phyloP scores from a whole-genome alignment of 495 filamentous ascomycete genomes.

The Penicilliopsis zonata region DNA sequence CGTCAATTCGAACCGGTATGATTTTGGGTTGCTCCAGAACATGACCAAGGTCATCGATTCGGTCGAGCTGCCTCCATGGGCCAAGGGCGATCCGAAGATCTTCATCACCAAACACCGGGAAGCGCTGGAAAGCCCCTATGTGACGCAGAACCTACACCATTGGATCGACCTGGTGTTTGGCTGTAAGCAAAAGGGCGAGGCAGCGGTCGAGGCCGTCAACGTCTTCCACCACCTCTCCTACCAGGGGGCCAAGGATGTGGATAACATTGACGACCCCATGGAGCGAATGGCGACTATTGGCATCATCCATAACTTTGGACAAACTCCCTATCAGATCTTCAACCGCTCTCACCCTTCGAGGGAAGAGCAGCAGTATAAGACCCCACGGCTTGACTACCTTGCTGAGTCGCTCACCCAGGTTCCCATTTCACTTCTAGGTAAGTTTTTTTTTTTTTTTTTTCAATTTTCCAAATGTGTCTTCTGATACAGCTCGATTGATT shows the following conservation, averaged over 20 bases:
- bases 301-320: constrained; percentile 97
- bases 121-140: constrained; percentile 87
- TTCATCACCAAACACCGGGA: constrained; percentile 92
- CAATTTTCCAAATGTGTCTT: too few relatives aligned
- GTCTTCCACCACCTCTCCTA: constrained; percentile 95
- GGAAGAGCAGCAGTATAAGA: constrained; percentile 49
- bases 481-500: constrained; percentile 2
- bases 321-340: constrained; percentile 93
- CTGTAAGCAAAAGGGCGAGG: constrained; percentile 87
- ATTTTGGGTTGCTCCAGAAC: constrained; percentile 81
- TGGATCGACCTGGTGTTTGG: constrained; percentile 98
- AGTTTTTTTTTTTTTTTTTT: too few relatives aligned
- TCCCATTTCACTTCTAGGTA: constrained; percentile 65
- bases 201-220: constrained; percentile 81
- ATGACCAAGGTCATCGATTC: constrained; percentile 66
- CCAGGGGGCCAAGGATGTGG: constrained; percentile 83
- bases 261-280: constrained; percentile 77
- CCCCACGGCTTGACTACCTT: constrained; percentile 62
- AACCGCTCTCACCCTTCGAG: constrained; percentile 61
- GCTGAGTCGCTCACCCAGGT: constrained; percentile 67
- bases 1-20: constrained; percentile 81
- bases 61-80: constrained; percentile 86
- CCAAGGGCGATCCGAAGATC: constrained; percentile 90
- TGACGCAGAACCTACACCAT: constrained; percentile 77
- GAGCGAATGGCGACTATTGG: constrained; percentile 79